phyloP scores from a whole-genome alignment of 768 basidiomycete genomes.

The Pleurotus citrinopileatus region DNA sequence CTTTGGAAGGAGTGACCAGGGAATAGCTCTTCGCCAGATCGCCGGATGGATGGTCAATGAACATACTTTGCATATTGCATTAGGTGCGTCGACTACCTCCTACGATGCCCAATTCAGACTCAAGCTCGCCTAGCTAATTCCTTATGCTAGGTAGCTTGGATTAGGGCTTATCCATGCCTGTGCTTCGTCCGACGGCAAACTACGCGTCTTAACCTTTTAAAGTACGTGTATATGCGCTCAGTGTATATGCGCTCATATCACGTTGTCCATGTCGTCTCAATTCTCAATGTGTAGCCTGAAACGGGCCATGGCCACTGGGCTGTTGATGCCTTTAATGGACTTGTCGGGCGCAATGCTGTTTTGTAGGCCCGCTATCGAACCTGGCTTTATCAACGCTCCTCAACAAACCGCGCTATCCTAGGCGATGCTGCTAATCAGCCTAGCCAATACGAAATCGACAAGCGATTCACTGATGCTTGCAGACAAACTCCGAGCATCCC shows the following conservation, averaged over 20 bases:
- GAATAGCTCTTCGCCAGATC: constrained; percentile 39
- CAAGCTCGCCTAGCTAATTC: constrained; percentile 72
- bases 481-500: constrained; percentile 91
- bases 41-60: constrained; percentile 96
- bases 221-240: constrained; percentile 49
- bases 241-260: no score
- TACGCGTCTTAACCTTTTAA: constrained; percentile 96
- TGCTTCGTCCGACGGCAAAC: constrained; percentile 94
- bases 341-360: constrained; percentile 94
- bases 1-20: constrained; percentile 93
- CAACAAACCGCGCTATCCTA: constrained; percentile 49
- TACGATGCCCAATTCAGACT: background rate
- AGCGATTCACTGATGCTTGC: constrained; percentile 95
- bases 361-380: constrained; percentile 94
- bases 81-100: constrained; percentile 63
- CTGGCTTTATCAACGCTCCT: constrained; percentile 78
- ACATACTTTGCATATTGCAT: constrained; percentile 90
- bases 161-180: constrained; percentile 95
- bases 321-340: constrained; percentile 92
- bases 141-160: constrained; percentile 96
- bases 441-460: constrained; percentile 53
- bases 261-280: no score
- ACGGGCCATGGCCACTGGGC: constrained; percentile 96
- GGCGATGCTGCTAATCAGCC: constrained; percentile 37
- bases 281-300: background rate